Conservation (phyloP, 306 rosid genomes). For the Glycine latifolia region DNA sequence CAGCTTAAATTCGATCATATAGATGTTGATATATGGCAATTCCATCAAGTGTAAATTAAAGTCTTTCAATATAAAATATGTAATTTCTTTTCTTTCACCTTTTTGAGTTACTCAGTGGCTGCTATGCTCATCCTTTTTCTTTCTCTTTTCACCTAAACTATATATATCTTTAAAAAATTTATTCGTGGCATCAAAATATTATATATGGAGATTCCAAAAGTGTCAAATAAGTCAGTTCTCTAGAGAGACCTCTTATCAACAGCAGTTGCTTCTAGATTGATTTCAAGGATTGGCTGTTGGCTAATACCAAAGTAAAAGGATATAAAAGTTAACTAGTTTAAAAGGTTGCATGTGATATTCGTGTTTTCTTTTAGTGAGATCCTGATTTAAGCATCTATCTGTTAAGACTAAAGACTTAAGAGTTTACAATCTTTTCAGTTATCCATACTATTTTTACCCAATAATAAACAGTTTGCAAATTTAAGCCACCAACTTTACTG, state of each 20-base stretch:
- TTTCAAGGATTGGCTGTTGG: constrained; percentile 2
- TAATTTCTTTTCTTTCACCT: neutral
- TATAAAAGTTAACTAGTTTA: constrained; percentile 8
- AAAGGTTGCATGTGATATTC: constrained; percentile 41
- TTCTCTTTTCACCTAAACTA: constrained; percentile 29
- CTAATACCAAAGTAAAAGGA: constrained; percentile 28
- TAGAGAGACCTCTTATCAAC: constrained; percentile 13
- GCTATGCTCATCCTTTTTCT: neutral
- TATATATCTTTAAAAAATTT: neutral
- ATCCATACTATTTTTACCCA: neutral
- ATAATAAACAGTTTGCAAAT: neutral
- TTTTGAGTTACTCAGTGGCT: constrained; percentile 1
- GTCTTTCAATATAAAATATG: constrained; percentile 1
- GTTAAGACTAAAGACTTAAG: neutral
- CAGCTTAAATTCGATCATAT: constrained; percentile 23
- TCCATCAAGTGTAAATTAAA: constrained; percentile 18
- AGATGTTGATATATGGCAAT: constrained; percentile 30
- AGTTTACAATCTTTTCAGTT: constrained; percentile 22
- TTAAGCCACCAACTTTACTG: constrained; percentile 26
- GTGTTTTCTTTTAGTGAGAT: constrained; percentile 9
- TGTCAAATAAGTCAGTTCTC: constrained; percentile 36
- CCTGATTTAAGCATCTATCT: neutral
- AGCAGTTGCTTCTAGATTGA: constrained; percentile 41
- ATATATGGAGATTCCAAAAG: constrained; percentile 30
- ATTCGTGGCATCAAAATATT: neutral